phyloP scores from a whole-genome alignment of 2,329 filamentous ascomycete genomes.

The Botrytis hyacinthi region DNA sequence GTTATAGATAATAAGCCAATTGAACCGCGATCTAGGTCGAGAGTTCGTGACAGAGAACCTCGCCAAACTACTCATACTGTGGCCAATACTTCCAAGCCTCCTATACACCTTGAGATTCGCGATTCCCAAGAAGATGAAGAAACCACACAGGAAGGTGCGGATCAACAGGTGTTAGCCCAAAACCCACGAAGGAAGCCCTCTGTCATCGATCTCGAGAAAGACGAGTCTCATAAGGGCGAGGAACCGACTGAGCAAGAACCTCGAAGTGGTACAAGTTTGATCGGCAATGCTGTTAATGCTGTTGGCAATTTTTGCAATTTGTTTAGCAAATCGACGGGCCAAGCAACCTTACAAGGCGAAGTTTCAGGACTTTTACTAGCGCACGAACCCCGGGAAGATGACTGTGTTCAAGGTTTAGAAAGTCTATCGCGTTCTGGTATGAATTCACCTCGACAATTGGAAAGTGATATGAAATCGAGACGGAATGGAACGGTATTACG shows the following conservation, averaged over 20 bases:
- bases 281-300: neutral
- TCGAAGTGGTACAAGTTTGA: neutral
- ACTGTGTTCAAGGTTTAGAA: neutral
- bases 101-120: neutral
- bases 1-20: neutral
- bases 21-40: neutral
- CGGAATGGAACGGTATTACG: neutral
- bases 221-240: neutral
- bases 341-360: neutral
- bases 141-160: neutral
- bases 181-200: neutral
- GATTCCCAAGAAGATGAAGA: conserved; percentile 9
- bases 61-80: neutral
- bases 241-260: no score
- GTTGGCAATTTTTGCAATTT: neutral
- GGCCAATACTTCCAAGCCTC: neutral
- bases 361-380: no score
- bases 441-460: neutral
- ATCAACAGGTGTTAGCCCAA: neutral
- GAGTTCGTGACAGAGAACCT: neutral
- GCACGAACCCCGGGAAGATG: neutral
- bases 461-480: neutral
- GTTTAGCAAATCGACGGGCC: neutral
- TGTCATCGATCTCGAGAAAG: conserved; percentile 1
- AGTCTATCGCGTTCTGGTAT: neutral